A percentile compares a stretch with the other conserved stretches of the same genome.
Conservation (phyloP, 257 asterid species). For the Nicotiana attenuata region DNA sequence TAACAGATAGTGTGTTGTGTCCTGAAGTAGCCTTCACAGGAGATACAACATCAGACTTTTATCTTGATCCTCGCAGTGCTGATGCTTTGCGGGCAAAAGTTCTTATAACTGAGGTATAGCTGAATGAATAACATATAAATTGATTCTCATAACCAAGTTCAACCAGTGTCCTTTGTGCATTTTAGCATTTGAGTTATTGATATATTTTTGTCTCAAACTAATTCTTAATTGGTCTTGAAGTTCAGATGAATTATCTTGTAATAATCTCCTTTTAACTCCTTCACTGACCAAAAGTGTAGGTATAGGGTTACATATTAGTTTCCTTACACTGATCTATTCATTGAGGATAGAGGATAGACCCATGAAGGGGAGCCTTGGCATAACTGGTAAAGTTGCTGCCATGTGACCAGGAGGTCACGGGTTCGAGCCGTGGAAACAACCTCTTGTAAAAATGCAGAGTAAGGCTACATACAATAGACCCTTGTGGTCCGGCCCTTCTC, state of each 20-base stretch:
- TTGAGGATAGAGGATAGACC: background rate
- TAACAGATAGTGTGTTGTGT: slow-evolving; percentile 74
- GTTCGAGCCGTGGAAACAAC: too few relatives aligned
- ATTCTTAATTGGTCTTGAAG: background rate
- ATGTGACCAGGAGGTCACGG: too few relatives aligned
- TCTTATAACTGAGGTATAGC: slow-evolving; percentile 83
- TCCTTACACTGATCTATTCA: background rate
- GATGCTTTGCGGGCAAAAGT: slow-evolving; percentile 95
- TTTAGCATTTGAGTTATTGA: background rate
- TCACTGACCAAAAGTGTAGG: background rate
- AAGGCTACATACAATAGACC: too few relatives aligned
- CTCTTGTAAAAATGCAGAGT: too few relatives aligned
- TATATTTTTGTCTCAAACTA: background rate
- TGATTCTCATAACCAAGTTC: background rate
- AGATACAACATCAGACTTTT: slow-evolving; percentile 81
- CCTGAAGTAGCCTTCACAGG: slow-evolving; percentile 99
- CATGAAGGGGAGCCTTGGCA: too few relatives aligned
- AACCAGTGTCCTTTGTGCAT: background rate
- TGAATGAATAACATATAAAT: background rate
- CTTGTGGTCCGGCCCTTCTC: too few relatives aligned
- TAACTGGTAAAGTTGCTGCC: too few relatives aligned
- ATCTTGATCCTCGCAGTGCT: slow-evolving; percentile 75
- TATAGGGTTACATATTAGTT: background rate
- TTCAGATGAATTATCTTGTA: background rate
- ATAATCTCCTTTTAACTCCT: background rate